Conservation (phyloP, 176 grass and related monocot species). For the Aechmea fasciata region DNA sequence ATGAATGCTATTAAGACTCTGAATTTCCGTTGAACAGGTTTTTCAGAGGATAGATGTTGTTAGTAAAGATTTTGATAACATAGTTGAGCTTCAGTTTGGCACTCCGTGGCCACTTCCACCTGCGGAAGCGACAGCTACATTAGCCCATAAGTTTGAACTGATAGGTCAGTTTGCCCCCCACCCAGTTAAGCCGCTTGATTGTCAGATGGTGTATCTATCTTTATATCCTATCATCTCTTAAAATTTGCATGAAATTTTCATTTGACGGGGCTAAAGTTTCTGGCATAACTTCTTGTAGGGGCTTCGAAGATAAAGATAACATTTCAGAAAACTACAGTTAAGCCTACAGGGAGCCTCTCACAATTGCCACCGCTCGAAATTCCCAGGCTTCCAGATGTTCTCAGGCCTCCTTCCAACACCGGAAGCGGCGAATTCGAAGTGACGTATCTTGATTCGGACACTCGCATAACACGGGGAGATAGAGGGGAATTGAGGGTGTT, state of each 20-base stretch:
- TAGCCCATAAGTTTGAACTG: constrained; percentile 75
- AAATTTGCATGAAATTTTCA: no score
- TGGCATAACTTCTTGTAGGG: constrained; percentile 21
- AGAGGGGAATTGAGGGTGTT: constrained; percentile 81
- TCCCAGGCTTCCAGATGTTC: constrained; percentile 57
- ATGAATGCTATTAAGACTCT: neutral
- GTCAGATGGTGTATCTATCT: neutral
- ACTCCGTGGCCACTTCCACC: constrained; percentile 78
- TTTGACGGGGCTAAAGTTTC: neutral
- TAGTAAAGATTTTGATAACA: constrained; percentile 76
- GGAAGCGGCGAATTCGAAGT: constrained; percentile 85
- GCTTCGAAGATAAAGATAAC: constrained; percentile 57
- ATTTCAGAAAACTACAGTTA: constrained; percentile 85
- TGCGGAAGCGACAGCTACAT: constrained; percentile 45
- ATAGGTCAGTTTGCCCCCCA: constrained; percentile 41
- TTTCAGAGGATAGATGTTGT: constrained; percentile 80
- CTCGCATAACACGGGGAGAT: constrained; percentile 72
- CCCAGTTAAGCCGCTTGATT: neutral
- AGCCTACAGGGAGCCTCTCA: constrained; percentile 58
- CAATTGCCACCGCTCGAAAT: constrained; percentile 80
- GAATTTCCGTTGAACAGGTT: constrained; percentile 30
- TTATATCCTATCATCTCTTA: no score
- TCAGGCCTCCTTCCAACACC: constrained; percentile 58
- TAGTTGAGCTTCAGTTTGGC: constrained; percentile 76
- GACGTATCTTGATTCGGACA: constrained; percentile 72